Percentiles rank a stretch among this genome's conserved stretches.
phyloP scores from a whole-genome alignment of 495 filamentous ascomycete genomes.

The Neurospora tetrasperma region DNA sequence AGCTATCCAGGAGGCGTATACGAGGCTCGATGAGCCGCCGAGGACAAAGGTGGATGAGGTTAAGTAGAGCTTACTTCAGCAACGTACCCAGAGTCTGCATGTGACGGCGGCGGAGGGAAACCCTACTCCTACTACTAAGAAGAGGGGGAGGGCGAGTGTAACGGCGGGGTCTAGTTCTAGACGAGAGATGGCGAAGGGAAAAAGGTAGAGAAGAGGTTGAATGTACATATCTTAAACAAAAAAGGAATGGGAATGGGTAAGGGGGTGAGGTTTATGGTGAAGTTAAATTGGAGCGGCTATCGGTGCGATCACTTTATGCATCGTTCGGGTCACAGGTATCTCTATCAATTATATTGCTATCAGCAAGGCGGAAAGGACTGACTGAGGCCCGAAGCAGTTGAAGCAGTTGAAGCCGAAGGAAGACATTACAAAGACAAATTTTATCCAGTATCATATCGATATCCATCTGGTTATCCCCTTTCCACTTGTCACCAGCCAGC shows the following conservation, averaged over 20 bases:
- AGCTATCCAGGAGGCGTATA: conserved; percentile 45
- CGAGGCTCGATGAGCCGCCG: conserved; percentile 36
- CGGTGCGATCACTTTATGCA: neutral
- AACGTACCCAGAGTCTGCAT: neutral
- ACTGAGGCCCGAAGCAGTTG: neutral
- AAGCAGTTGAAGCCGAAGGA: too few relatives aligned
- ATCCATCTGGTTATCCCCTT: too few relatives aligned
- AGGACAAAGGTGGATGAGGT: neutral
- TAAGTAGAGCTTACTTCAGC: neutral
- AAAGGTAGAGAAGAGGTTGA: neutral
- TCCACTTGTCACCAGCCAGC: too few relatives aligned
- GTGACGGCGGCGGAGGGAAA: neutral
- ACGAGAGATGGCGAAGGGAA: neutral
- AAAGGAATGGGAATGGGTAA: neutral
- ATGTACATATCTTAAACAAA: neutral
- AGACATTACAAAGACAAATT: too few relatives aligned
- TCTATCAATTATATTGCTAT: neutral
- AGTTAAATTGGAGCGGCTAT: neutral
- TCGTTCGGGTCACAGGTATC: neutral
- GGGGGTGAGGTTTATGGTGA: neutral
- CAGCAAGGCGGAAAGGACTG: neutral
- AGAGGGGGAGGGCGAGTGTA: neutral
- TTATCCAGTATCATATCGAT: too few relatives aligned
- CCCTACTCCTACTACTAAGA: neutral
- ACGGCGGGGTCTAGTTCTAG: neutral